Evolutionary conservation across 805 yeast species (phyloP).

Genomic region (Wickerhamiella azymoides): DNA sequence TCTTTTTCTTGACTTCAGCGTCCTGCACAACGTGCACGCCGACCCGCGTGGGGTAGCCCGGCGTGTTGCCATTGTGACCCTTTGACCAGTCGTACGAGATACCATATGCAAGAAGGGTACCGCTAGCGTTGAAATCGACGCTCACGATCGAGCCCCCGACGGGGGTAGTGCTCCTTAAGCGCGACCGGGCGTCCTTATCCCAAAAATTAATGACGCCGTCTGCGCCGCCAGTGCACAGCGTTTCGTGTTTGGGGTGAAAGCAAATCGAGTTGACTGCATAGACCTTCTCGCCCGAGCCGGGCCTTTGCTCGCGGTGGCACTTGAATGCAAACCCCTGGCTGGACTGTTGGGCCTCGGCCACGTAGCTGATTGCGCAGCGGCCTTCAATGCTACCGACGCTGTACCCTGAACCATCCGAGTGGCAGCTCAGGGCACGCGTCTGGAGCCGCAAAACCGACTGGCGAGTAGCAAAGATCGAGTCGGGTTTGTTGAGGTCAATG

Average conservation of each 20-base stretch:
- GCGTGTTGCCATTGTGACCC: constrained; percentile 56
- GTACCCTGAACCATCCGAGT: constrained; percentile 83
- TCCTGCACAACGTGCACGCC: constrained; percentile 77
- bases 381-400: constrained; percentile 93
- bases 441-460: constrained; percentile 80
- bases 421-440: constrained; percentile 70
- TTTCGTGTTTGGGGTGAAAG: constrained; percentile 83
- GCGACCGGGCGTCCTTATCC: constrained; percentile 86
- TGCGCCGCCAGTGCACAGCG: constrained; percentile 86
- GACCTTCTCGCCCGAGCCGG: constrained; percentile 47
- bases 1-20: constrained; percentile 52
- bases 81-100: constrained; percentile 92
- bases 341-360: constrained; percentile 44
- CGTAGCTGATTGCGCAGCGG: constrained; percentile 85
- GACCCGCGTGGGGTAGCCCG: constrained; percentile 59
- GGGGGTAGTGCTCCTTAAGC: constrained; percentile 64
- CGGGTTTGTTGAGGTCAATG: constrained; percentile 67
- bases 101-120: constrained; percentile 81
- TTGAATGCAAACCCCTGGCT: constrained; percentile 78
- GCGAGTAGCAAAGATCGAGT: constrained; percentile 56
- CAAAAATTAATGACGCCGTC: constrained; percentile 91
- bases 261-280: constrained; percentile 68
- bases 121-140: constrained; percentile 68
- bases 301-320: constrained; percentile 66
- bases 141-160: constrained; percentile 50